A percentile compares a stretch with the other conserved stretches of the same genome.
phyloP scores from a whole-genome alignment of 2,329 filamentous ascomycete genomes.

The Metarhizium album region DNA sequence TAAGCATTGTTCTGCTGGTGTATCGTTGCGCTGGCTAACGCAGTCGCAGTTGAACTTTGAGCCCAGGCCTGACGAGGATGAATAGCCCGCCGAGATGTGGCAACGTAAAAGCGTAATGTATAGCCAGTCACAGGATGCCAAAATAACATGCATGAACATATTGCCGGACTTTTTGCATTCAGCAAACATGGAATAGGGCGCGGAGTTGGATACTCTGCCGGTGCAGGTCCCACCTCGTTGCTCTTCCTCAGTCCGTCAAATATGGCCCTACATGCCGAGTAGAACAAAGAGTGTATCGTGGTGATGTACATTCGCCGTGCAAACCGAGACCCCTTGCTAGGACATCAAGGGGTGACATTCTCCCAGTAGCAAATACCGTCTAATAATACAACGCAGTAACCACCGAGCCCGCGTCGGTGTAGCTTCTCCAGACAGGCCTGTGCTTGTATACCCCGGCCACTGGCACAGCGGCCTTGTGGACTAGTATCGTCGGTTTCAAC shows the following conservation, averaged over 20 bases:
- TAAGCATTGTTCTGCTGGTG: conserved; percentile 30
- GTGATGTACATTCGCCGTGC: no score
- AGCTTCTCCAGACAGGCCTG: no score
- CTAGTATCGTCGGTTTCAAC: no score
- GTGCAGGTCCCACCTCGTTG: no score
- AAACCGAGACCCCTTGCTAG: no score
- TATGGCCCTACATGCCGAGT: not conserved
- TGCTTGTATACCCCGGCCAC: no score
- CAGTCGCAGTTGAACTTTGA: conserved; percentile 52
- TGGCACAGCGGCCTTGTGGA: no score
- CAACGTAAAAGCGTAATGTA: not conserved
- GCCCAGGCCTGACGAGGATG: conserved; percentile 50
- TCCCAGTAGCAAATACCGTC: no score
- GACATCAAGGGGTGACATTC: not conserved
- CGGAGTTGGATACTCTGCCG: not conserved
- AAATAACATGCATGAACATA: not conserved
- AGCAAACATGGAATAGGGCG: not conserved
- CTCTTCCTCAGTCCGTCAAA: no score
- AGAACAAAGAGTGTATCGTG: no score
- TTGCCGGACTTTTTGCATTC: not conserved
- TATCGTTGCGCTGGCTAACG: not conserved
- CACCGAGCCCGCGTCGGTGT: no score
- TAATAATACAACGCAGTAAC: conserved; percentile 16
- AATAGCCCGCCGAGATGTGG: conserved; percentile 9
- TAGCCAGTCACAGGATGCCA: not conserved